Percentiles rank a stretch among this genome's conserved stretches.
These are phyloP conservation scores for Penstemon barbatus DNA, from an alignment of 257 asterid genomes.

Conservation along the genomic window DNA sequence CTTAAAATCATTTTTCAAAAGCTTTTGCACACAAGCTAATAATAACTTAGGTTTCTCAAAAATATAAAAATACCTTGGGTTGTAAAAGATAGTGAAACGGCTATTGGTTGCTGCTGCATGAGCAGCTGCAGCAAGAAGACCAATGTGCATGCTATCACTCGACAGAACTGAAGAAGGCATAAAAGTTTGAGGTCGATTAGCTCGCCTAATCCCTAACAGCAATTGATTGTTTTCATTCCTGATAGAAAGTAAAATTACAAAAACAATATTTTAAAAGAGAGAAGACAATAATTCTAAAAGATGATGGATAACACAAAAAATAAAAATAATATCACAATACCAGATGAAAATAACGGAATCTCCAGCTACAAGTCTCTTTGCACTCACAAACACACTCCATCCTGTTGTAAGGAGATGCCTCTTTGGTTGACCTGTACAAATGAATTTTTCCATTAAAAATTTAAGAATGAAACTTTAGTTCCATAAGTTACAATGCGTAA, in stretches of 20 bases:
- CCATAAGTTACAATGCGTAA: too few species aligned
- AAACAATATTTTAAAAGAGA: too few species aligned
- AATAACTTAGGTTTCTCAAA: too few species aligned
- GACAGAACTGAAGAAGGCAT: slow-evolving; percentile 94
- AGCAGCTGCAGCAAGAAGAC: slow-evolving; percentile 98
- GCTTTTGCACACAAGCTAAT: too few species aligned
- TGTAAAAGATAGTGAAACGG: slow-evolving; percentile 83
- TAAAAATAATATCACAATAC: slow-evolving; percentile 39
- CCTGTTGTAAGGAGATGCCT: slow-evolving; percentile 98
- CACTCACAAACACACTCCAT: slow-evolving; percentile 97
- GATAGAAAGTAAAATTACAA: neutral
- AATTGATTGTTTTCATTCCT: slow-evolving; percentile 91
- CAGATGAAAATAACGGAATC: slow-evolving; percentile 96
- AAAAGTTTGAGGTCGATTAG: slow-evolving; percentile 81
- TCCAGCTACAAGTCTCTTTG: slow-evolving; percentile 92
- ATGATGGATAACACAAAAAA: neutral
- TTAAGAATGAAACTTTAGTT: too few species aligned
- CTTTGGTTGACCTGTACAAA: slow-evolving; percentile 88
- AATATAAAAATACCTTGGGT: slow-evolving; percentile 60
- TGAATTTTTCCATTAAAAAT: neutral
- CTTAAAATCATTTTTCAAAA: too few species aligned
- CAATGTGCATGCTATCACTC: slow-evolving; percentile 96
- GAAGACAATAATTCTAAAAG: too few species aligned
- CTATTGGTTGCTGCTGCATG: slow-evolving; percentile 93
- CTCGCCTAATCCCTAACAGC: slow-evolving; percentile 84